Evolutionary conservation across 1,284 basidiomycete genomes (phyloP).

Genomic region (Ganoderma lingzhi): DNA sequence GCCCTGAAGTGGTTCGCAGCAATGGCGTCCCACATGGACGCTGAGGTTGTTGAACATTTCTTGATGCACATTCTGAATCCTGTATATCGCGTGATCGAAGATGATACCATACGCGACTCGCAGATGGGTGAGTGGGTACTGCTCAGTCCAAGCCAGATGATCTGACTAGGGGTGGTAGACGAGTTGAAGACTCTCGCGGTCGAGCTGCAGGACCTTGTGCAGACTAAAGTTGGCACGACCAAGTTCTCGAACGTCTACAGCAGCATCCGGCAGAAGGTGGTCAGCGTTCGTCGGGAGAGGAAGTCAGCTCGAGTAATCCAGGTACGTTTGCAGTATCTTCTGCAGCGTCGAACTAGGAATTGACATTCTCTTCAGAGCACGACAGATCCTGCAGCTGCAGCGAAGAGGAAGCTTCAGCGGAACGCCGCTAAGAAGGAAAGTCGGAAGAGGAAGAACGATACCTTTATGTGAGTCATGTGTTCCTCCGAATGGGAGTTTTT

Average conservation of each 20-base stretch:
- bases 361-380: slow-evolving; percentile 51
- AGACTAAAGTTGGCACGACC: slow-evolving; percentile 85
- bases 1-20: slow-evolving; percentile 96
- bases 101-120: slow-evolving; percentile 80
- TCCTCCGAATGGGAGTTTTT: neutral
- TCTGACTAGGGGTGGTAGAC: slow-evolving; percentile 54
- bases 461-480: slow-evolving; percentile 58
- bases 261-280: slow-evolving; percentile 76
- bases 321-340: slow-evolving; percentile 45
- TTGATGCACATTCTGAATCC: slow-evolving; percentile 89
- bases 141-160: neutral
- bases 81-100: slow-evolving; percentile 87
- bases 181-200: slow-evolving; percentile 85
- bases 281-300: slow-evolving; percentile 77
- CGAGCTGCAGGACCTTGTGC: slow-evolving; percentile 91
- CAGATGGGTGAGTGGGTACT: slow-evolving; percentile 72
- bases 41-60: slow-evolving; percentile 66
- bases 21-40: slow-evolving; percentile 79
- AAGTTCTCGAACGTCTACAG: slow-evolving; percentile 85
- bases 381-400: slow-evolving; percentile 80
- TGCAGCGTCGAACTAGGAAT: neutral
- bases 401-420: slow-evolving; percentile 74
- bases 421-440: slow-evolving; percentile 83
- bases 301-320: slow-evolving; percentile 72
- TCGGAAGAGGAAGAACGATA: slow-evolving; percentile 76